These are phyloP conservation scores for Chamaecrista fasciculata DNA, from an alignment of 306 rosid species.

Conservation along the genomic window DNA sequence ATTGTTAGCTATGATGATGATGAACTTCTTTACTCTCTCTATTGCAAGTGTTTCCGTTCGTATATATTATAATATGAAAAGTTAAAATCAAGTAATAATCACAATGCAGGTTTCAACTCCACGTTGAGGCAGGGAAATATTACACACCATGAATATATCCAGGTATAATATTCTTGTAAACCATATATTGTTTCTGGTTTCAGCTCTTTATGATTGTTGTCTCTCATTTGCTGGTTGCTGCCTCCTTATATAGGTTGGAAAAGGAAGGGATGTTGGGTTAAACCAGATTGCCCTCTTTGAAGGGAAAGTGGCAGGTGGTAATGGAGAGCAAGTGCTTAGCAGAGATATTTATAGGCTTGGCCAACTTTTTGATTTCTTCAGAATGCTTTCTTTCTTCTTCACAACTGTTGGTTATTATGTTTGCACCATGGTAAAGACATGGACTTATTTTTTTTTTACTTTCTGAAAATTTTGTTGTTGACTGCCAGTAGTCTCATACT, in stretches of 20 bases:
- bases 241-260: slow-evolving; percentile 76
- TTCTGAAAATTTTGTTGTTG: slow-evolving; percentile 11
- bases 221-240: slow-evolving; percentile 29
- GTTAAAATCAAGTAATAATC: not conserved
- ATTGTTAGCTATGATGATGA: not conserved
- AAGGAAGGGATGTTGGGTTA: slow-evolving; percentile 98
- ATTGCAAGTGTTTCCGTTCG: not conserved
- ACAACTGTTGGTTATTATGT: slow-evolving; percentile 95
- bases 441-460: not conserved
- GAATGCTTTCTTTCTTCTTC: slow-evolving; percentile 92
- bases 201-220: slow-evolving; percentile 1
- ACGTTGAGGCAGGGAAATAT: slow-evolving; percentile 92
- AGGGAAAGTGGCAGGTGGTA: slow-evolving; percentile 99
- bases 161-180: slow-evolving; percentile 49
- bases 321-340: slow-evolving; percentile 97
- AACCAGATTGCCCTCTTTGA: slow-evolving; percentile 99
- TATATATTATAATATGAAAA: slow-evolving; percentile 8
- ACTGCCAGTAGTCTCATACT: slow-evolving; percentile 16
- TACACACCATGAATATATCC: slow-evolving; percentile 95
- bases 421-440: slow-evolving; percentile 77
- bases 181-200: slow-evolving; percentile 25
- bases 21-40: not conserved
- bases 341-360: slow-evolving; percentile 93
- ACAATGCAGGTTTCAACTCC: slow-evolving; percentile 85
- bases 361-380: slow-evolving; percentile 90